Conservation (phyloP, 345 rosid species). For the Bruguiera parviflora region DNA sequence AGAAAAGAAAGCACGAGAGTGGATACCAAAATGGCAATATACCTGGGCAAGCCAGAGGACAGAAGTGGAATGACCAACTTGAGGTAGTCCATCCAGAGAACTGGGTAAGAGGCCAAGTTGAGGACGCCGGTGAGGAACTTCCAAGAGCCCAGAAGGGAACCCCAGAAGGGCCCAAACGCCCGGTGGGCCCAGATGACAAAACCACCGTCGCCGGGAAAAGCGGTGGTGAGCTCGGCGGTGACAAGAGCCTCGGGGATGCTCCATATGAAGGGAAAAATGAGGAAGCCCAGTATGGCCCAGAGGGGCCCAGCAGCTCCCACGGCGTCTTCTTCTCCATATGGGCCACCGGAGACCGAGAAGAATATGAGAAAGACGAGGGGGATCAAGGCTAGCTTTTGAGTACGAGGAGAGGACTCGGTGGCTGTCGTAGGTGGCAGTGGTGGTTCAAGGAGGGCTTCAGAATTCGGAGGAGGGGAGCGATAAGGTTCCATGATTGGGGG, state of each 20-base stretch:
- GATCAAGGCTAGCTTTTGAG: conserved; percentile 15
- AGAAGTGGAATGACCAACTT: conserved; percentile 15
- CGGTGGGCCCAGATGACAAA: conserved; percentile 28
- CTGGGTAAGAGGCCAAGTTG: conserved; percentile 23
- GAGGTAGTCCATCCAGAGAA: conserved; percentile 26
- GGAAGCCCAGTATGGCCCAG: conserved; percentile 27
- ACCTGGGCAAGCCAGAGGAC: conserved; percentile 16
- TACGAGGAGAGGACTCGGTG: background rate
- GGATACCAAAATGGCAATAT: conserved; percentile 3
- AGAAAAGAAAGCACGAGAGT: conserved; percentile 19
- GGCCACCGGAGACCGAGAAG: conserved; percentile 29
- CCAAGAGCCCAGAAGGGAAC: conserved; percentile 31
- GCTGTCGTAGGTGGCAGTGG: background rate
- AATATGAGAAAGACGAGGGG: conserved; percentile 29
- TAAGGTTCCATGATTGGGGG: conserved; percentile 2
- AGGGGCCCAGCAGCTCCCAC: conserved; percentile 29
- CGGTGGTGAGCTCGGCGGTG: conserved; percentile 32
- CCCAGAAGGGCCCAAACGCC: conserved; percentile 30
- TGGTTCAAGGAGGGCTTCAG: conserved; percentile 1
- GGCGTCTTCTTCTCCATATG: conserved; percentile 22
- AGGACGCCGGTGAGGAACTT: conserved; percentile 29
- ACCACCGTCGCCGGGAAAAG: conserved; percentile 31
- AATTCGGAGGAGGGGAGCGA: background rate
- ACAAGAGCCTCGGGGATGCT: conserved; percentile 26
- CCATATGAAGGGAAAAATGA: conserved; percentile 26